These are phyloP conservation scores for Ophiocordyceps camponoti-saundersi DNA, from an alignment of 2,329 filamentous ascomycete species.

Conservation along the genomic window DNA sequence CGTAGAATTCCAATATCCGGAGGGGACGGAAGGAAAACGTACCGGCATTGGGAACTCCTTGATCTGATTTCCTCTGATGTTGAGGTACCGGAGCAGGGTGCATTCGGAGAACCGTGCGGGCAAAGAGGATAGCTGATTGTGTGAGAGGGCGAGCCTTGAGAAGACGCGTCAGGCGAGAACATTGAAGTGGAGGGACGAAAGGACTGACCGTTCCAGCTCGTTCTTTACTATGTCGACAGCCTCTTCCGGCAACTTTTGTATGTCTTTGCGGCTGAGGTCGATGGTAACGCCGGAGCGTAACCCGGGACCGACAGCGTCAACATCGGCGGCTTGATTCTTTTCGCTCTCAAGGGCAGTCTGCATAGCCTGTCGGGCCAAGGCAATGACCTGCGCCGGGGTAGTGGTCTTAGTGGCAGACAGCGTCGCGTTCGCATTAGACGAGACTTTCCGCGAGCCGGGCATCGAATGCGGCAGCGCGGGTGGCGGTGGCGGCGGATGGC, in stretches of 20 bases:
- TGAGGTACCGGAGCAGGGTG: constrained; percentile 62
- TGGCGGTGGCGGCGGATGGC: constrained; percentile 21
- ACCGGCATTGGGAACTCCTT: constrained; percentile 42
- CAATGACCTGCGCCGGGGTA: constrained; percentile 46
- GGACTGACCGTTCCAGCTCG: constrained; percentile 50
- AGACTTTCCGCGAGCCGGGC: constrained; percentile 27
- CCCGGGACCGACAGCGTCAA: constrained; percentile 38
- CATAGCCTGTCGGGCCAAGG: constrained; percentile 50
- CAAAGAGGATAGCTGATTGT: constrained; percentile 57
- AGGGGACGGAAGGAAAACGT: constrained; percentile 8
- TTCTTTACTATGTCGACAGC: constrained; percentile 60
- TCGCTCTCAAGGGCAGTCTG: constrained; percentile 49
- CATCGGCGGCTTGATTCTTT: constrained; percentile 45
- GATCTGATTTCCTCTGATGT: constrained; percentile 62
- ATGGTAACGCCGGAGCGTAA: constrained; percentile 59
- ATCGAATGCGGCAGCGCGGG: constrained; percentile 15
- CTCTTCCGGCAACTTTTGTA: constrained; percentile 54
- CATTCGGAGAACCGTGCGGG: constrained; percentile 59
- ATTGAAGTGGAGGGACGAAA: neutral
- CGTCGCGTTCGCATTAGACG: constrained; percentile 21
- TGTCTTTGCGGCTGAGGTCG: constrained; percentile 60
- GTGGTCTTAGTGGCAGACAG: constrained; percentile 34
- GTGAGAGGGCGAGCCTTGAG: constrained; percentile 58
- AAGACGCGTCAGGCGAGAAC: constrained; percentile 5
- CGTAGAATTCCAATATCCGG: neutral